Evolutionary conservation across 2,329 filamentous ascomycete genomes (phyloP).

Genomic region (Paecilomyces dactylethromorphus): DNA sequence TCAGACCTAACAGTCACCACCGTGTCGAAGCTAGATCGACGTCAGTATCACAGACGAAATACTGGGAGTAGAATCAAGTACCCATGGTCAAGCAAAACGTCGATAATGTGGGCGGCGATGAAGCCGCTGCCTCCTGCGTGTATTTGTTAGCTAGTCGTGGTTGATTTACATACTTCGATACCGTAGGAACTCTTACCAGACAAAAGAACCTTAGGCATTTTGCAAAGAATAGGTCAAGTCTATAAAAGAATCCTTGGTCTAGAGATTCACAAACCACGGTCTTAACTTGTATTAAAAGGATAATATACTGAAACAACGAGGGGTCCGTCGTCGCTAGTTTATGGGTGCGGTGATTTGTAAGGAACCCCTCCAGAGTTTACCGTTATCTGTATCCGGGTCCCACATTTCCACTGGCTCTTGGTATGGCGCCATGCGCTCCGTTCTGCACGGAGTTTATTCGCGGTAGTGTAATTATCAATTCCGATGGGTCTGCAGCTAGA

Average conservation of each 20-base stretch:
- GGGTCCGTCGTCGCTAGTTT: not conserved
- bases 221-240: constrained; percentile 3
- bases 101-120: constrained; percentile 59
- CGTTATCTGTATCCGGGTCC: not conserved
- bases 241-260: not conserved
- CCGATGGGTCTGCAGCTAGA: not conserved
- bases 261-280: not conserved
- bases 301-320: not conserved
- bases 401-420: not conserved
- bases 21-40: constrained; percentile 48
- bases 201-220: constrained; percentile 34
- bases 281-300: not conserved
- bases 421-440: not conserved
- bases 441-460: not conserved
- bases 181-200: constrained; percentile 20
- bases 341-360: not conserved
- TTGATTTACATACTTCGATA: not conserved
- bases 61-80: constrained; percentile 12
- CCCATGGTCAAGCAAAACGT: constrained; percentile 50
- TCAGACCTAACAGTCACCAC: constrained; percentile 58
- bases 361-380: not conserved
- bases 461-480: not conserved
- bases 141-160: not conserved
- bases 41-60: not conserved
- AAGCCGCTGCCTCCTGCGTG: constrained; percentile 54